Base-by-base conservation (phyloP, 345 rosid genomes). In the Hypericum androsaemum region DNA sequence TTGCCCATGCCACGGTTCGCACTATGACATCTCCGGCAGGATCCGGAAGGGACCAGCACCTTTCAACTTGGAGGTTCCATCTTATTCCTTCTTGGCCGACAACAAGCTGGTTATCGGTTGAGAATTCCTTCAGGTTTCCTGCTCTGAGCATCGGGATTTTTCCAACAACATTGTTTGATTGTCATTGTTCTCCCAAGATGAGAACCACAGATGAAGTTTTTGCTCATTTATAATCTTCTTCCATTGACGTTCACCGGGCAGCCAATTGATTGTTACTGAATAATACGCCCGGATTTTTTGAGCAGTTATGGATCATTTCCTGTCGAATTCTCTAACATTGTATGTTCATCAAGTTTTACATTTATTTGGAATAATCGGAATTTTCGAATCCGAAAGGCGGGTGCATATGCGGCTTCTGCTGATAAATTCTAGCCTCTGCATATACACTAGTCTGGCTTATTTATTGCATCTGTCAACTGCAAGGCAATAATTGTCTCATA, bases 41-140 rank as follows among this genome's bases (percentile, higher is more conserved):
- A 84, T 89, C 42, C 74, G 97, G 47, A 89, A 89, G 72, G 96
- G 97, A 8, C 96, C 97, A 28, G 97, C 97, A 11, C 97, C 96
- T 1, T 89, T 71, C 65, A 86, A 89, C 53, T 71, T 89, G 67
- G 96, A 89, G 68, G 96, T 89, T 22, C 97, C 97, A 35, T 80
- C 89, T 41, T 89, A 86, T 73, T 66, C 74, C 74, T 89, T 89
- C 83, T 37, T 89, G 80, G 90, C 80, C 1, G 94, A 84, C 56
- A 80, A 84, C 69, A 89, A 89, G 75, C 64, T 86, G 65, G 45
- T 89, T 67, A 64, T 89, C 43, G 94, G 97, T 44, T 86, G 74
- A 89, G 69, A 60, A 50, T 13, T 63, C 39, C 50, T 0, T 3
- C 16, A 3, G 35, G 42, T 22, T 41, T 39, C 42, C 15, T 46